Percentiles rank a stretch among this genome's conserved stretches.
phyloP scores from a whole-genome alignment of 2,329 filamentous ascomycete species.

The Ceratocystis destructans region DNA sequence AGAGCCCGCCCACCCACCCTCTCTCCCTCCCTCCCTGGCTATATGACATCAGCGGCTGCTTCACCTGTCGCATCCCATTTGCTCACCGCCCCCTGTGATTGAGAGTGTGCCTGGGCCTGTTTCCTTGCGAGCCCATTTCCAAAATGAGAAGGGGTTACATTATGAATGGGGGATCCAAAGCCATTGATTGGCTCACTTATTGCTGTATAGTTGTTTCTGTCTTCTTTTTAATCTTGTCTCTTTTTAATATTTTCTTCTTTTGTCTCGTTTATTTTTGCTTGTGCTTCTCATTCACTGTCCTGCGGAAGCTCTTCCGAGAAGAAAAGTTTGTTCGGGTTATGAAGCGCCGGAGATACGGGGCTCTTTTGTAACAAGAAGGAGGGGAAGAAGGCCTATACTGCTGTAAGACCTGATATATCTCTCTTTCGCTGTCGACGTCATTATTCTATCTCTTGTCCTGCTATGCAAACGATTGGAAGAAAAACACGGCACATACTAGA shows the following conservation, averaged over 20 bases:
- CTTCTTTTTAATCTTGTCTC: background rate
- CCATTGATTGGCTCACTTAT: background rate
- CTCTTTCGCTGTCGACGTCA: background rate
- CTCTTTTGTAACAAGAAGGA: background rate
- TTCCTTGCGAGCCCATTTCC: background rate
- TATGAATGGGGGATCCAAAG: background rate
- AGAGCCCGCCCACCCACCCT: background rate
- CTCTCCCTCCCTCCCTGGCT: background rate
- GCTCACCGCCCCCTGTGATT: slow-evolving; percentile 6
- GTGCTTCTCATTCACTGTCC: background rate
- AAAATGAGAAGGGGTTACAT: background rate
- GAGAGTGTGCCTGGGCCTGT: background rate
- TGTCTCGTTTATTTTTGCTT: background rate
- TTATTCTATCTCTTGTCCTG: background rate
- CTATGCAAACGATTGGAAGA: background rate
- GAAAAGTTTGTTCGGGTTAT: background rate
- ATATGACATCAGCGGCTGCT: slow-evolving; percentile 1
- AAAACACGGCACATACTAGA: background rate
- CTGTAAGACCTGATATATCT: background rate
- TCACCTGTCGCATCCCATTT: background rate
- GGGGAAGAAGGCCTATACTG: background rate
- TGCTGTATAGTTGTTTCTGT: background rate
- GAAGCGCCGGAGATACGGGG: background rate
- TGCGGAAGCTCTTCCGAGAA: background rate
- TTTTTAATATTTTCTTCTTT: background rate